A percentile compares a stretch with the other conserved stretches of the same genome.
These are phyloP conservation scores for Clonostachys byssicola DNA, from an alignment of 2,329 filamentous ascomycete genomes.

Conservation along the genomic window DNA sequence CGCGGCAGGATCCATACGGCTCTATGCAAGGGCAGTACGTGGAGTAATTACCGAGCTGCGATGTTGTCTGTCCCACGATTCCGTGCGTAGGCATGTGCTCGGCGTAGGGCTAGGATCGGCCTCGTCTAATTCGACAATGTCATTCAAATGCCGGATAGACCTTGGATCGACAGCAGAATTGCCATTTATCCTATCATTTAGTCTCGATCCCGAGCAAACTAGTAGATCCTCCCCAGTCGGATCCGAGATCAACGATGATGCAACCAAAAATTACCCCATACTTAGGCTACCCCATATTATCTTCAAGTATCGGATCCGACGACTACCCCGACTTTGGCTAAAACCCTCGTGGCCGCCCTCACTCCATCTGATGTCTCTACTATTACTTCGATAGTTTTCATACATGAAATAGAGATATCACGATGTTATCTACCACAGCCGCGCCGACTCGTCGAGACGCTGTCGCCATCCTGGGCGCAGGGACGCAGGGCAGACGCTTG, in stretches of 20 bases:
- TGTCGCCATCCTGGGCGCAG: slow-evolving; percentile 18
- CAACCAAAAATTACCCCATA: no score
- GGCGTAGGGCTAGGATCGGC: no score
- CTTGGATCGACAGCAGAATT: no score
- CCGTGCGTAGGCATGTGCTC: no score
- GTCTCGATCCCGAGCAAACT: no score
- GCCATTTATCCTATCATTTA: no score
- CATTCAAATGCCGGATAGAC: no score
- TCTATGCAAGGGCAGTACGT: slow-evolving; percentile 4
- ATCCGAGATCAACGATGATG: no score
- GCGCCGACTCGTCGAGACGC: slow-evolving; percentile 5
- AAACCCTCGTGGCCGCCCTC: not conserved
- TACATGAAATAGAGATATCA: slow-evolving; percentile 3
- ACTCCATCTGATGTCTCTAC: not conserved
- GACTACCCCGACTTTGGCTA: not conserved
- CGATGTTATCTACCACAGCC: slow-evolving; percentile 4
- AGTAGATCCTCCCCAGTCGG: no score
- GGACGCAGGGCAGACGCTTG: slow-evolving; percentile 20
- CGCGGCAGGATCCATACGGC: slow-evolving; percentile 6
- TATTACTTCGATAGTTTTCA: not conserved
- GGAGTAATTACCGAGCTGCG: not conserved
- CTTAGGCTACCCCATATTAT: not conserved
- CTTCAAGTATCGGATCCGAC: slow-evolving; percentile 3
- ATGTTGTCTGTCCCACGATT: no score
- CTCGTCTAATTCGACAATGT: no score